Percentiles rank a stretch among this genome's conserved stretches.
These are phyloP conservation scores for Verticillium tricorpus DNA, from an alignment of 2,329 filamentous ascomycete species.

Conservation along the genomic window DNA sequence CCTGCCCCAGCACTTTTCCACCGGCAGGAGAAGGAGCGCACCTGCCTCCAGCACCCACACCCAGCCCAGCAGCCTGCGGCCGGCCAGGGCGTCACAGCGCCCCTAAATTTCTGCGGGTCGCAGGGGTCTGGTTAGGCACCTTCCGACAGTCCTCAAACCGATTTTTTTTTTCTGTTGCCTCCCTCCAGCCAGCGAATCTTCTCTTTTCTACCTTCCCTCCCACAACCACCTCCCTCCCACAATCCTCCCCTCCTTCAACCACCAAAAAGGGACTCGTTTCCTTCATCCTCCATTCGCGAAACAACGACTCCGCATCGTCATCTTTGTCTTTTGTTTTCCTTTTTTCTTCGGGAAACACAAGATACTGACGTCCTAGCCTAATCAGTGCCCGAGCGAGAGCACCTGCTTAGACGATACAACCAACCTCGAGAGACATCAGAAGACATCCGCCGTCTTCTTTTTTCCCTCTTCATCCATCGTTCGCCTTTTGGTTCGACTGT, in stretches of 20 bases:
- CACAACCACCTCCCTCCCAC: constrained; percentile 12
- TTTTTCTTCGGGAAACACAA: constrained; percentile 34
- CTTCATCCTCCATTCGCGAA: constrained; percentile 17
- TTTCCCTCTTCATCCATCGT: not conserved
- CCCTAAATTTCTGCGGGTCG: constrained; percentile 6
- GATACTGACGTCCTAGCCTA: constrained; percentile 10
- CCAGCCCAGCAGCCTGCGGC: not conserved
- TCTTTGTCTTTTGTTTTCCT: constrained; percentile 37
- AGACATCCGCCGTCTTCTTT: constrained; percentile 23
- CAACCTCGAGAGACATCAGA: constrained; percentile 25
- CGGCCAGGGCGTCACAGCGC: not conserved
- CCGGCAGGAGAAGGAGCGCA: not conserved
- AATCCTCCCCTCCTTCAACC: constrained; percentile 15
- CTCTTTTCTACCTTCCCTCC: constrained; percentile 24
- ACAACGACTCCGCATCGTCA: constrained; percentile 14
- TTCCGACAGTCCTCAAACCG: constrained; percentile 23
- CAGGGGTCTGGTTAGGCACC: constrained; percentile 22
- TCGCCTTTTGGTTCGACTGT: constrained; percentile 1
- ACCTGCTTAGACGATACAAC: constrained; percentile 20
- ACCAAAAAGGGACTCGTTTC: constrained; percentile 21
- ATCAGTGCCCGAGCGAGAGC: constrained; percentile 12
- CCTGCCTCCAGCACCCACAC: not conserved
- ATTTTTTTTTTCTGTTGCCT: constrained; percentile 32
- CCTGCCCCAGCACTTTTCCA: not conserved
- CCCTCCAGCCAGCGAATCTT: constrained; percentile 12